Evolutionary conservation across 2,329 filamentous ascomycete genomes (phyloP).

Genomic region (Cyphellophora europaea): DNA sequence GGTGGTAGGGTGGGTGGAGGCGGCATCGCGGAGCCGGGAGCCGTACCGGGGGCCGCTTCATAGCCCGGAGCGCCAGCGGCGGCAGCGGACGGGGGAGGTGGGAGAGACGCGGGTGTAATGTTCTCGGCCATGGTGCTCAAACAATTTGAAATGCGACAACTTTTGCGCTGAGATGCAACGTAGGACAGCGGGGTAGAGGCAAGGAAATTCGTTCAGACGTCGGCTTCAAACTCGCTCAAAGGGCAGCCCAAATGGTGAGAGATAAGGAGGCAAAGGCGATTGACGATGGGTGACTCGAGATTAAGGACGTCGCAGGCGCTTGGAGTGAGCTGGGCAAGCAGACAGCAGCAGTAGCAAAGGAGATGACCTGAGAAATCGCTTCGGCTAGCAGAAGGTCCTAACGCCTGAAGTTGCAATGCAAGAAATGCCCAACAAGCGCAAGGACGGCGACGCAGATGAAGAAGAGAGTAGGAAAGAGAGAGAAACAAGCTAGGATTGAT

Average conservation of each 20-base stretch:
- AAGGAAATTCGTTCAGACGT: conserved; percentile 8
- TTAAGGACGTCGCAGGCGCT: too few relatives aligned
- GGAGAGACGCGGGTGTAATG: conserved; percentile 51
- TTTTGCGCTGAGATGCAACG: conserved; percentile 3
- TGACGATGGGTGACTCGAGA: too few relatives aligned
- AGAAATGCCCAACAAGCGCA: conserved; percentile 15
- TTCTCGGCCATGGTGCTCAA: conserved; percentile 63
- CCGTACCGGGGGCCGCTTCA: conserved; percentile 63
- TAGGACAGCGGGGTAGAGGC: conserved; percentile 1
- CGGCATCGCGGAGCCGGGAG: conserved; percentile 62
- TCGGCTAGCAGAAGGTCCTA: too few relatives aligned
- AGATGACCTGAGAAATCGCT: too few relatives aligned
- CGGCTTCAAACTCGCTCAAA: neutral
- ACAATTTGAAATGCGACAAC: conserved; percentile 1
- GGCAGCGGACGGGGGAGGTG: conserved; percentile 61
- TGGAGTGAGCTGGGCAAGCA: too few relatives aligned
- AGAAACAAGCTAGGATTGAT: too few relatives aligned
- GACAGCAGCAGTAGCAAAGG: too few relatives aligned
- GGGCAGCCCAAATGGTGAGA: too few relatives aligned
- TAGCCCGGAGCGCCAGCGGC: conserved; percentile 62
- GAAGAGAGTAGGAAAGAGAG: conserved; percentile 6
- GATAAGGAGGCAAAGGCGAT: too few relatives aligned
- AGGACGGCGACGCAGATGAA: conserved; percentile 7
- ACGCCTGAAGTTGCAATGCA: conserved; percentile 18
- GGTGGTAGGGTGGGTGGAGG: conserved; percentile 71